Conservation (phyloP, 192 early-diverging fungal genomes). For the Entophlyctis luteolus region DNA sequence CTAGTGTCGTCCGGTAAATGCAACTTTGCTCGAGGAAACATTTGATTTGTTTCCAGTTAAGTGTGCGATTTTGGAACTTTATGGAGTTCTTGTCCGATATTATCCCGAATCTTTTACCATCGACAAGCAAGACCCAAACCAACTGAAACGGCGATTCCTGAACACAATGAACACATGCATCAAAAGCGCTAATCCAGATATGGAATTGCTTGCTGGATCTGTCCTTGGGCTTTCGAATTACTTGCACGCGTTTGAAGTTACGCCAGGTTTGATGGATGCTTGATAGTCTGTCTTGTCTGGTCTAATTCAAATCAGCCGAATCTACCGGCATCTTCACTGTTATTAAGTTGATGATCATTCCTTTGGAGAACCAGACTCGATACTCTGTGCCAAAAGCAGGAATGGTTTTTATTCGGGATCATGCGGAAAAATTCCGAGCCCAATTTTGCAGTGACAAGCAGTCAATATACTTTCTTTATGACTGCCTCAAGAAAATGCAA, state of each 20-base stretch:
- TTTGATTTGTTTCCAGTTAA: slow-evolving; percentile 30
- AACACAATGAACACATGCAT: slow-evolving; percentile 17
- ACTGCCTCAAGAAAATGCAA: slow-evolving; percentile 19
- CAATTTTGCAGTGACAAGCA: slow-evolving; percentile 21
- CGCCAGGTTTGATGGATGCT: slow-evolving; percentile 1
- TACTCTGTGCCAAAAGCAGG: slow-evolving; percentile 32
- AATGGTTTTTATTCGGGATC: slow-evolving; percentile 2
- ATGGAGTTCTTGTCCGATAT: slow-evolving; percentile 23
- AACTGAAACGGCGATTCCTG: slow-evolving; percentile 18
- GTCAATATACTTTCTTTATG: slow-evolving; percentile 3
- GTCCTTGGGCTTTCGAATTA: slow-evolving; percentile 28
- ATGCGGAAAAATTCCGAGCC: slow-evolving; percentile 7
- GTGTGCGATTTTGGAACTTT: slow-evolving; percentile 28
- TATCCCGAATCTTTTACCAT: slow-evolving; percentile 20
- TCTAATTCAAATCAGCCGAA: not conserved
- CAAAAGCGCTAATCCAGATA: slow-evolving; percentile 25
- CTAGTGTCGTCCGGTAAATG: slow-evolving; percentile 24
- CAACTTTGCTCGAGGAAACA: not conserved
- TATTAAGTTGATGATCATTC: slow-evolving; percentile 20
- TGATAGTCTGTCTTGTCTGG: not conserved
- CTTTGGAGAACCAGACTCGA: slow-evolving; percentile 30
- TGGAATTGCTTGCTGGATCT: slow-evolving; percentile 34
- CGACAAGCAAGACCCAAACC: slow-evolving; percentile 16
- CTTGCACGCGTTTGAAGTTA: slow-evolving; percentile 20
- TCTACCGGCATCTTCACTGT: not conserved